phyloP scores from a whole-genome alignment of 2,329 filamentous ascomycete species.

The Trichoderma sp. region DNA sequence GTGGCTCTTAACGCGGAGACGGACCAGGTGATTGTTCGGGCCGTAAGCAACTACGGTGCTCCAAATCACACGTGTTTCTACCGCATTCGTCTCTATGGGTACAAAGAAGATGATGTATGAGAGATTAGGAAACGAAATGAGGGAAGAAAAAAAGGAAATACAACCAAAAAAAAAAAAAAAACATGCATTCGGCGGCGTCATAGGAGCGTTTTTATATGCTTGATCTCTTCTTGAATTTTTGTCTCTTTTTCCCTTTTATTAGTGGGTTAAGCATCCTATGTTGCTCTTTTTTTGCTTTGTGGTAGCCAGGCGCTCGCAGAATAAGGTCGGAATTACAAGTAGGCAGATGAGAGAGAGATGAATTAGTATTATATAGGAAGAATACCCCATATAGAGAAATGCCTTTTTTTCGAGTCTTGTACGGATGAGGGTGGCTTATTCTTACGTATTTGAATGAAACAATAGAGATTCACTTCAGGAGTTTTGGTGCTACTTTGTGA shows the following conservation, averaged over 20 bases:
- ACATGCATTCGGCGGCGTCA: constrained; percentile 20
- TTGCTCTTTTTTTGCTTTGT: neutral
- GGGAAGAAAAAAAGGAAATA: neutral
- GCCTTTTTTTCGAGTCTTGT: neutral
- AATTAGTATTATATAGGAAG: neutral
- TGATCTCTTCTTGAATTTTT: constrained; percentile 21
- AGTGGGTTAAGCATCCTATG: constrained; percentile 6
- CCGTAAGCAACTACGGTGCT: constrained; percentile 60
- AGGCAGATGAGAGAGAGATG: neutral
- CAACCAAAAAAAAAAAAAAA: too few relatives aligned
- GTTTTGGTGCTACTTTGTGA: neutral
- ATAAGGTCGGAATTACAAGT: constrained; percentile 8
- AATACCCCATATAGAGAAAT: constrained; percentile 1
- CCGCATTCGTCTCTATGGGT: constrained; percentile 60
- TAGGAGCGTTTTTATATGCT: constrained; percentile 1
- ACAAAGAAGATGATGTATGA: constrained; percentile 31
- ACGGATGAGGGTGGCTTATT: constrained; percentile 5
- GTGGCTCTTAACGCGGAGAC: constrained; percentile 50
- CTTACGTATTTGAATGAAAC: constrained; percentile 14
- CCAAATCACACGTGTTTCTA: constrained; percentile 66
- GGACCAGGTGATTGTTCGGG: constrained; percentile 56
- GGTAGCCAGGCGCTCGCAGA: constrained; percentile 16
- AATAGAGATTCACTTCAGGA: neutral
- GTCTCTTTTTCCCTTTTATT: neutral
- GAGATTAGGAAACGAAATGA: neutral